Evolutionary conservation across 2,329 filamentous ascomycete species (phyloP).

Genomic region (Pestalotiopsis sp.): DNA sequence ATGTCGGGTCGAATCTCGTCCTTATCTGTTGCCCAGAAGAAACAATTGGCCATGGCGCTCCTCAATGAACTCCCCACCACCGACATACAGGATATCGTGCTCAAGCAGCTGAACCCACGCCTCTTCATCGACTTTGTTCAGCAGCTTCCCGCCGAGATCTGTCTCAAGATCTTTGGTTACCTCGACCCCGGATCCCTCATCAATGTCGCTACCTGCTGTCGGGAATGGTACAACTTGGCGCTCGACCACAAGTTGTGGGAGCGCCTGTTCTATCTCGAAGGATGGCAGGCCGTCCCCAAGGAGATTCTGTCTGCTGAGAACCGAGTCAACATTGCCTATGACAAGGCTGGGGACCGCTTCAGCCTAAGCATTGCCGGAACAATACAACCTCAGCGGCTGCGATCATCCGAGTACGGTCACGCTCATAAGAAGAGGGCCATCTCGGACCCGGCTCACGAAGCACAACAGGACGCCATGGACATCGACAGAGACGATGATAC

Average conservation of each 20-base stretch:
- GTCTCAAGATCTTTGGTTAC: conserved; percentile 84
- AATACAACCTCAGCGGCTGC: conserved; percentile 42
- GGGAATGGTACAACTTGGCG: conserved; percentile 79
- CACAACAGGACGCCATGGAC: conserved; percentile 48
- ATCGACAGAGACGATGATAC: conserved; percentile 31
- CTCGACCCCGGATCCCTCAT: conserved; percentile 82
- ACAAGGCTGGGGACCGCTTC: conserved; percentile 26
- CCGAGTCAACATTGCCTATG: conserved; percentile 42
- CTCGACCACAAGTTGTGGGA: conserved; percentile 88
- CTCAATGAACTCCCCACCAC: conserved; percentile 79
- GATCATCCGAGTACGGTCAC: conserved; percentile 50
- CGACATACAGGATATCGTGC: conserved; percentile 75
- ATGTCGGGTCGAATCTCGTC: conserved; percentile 50
- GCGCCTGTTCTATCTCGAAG: conserved; percentile 78
- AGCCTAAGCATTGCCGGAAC: conserved; percentile 36
- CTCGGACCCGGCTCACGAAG: conserved; percentile 35
- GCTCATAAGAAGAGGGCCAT: conserved; percentile 58
- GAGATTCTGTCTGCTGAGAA: conserved; percentile 71
- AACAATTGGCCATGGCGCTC: conserved; percentile 74
- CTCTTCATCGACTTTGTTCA: conserved; percentile 91
- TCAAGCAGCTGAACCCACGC: conserved; percentile 73
- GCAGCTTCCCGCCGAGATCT: conserved; percentile 87
- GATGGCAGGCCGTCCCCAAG: conserved; percentile 73
- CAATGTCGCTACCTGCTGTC: conserved; percentile 76
- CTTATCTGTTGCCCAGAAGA: conserved; percentile 51